Conservation (phyloP, 768 basidiomycete species). For the Termitomyces bulborhizus region DNA sequence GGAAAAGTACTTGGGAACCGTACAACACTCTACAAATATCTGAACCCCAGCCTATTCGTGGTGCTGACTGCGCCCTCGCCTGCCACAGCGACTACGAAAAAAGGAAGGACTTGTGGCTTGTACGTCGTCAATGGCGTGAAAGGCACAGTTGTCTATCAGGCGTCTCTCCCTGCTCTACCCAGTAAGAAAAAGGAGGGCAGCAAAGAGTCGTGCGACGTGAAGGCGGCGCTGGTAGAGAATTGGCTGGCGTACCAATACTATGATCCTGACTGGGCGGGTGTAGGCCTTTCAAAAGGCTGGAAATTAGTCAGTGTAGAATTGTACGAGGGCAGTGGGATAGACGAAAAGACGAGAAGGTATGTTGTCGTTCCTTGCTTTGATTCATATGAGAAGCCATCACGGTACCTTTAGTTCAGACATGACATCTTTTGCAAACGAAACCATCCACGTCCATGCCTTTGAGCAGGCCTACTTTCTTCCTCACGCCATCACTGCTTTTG, state of each 20-base stretch:
- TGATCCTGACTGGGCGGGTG: slow-evolving; percentile 44
- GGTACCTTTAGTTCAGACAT: slow-evolving; percentile 31
- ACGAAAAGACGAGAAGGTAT: slow-evolving; percentile 71
- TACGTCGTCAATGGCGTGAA: slow-evolving; percentile 78
- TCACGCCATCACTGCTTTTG: slow-evolving; percentile 59
- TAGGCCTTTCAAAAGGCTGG: slow-evolving; percentile 56
- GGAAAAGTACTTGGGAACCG: slow-evolving; percentile 87
- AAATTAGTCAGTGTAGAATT: slow-evolving; percentile 80
- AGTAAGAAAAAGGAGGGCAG: slow-evolving; percentile 16
- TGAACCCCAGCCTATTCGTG: slow-evolving; percentile 75
- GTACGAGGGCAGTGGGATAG: slow-evolving; percentile 68
- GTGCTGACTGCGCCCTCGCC: slow-evolving; percentile 45
- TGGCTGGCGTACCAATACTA: slow-evolving; percentile 91
- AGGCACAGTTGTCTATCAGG: slow-evolving; percentile 69
- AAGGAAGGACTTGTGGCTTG: slow-evolving; percentile 44
- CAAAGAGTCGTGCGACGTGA: slow-evolving; percentile 49
- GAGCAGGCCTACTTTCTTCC: slow-evolving; percentile 72
- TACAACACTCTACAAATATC: slow-evolving; percentile 88
- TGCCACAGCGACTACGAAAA: slow-evolving; percentile 1
- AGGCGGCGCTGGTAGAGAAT: slow-evolving; percentile 74
- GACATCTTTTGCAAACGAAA: slow-evolving; percentile 43
- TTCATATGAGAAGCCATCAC: not conserved
- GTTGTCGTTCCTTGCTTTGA: slow-evolving; percentile 15
- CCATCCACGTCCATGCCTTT: slow-evolving; percentile 46
- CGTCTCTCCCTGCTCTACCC: slow-evolving; percentile 39